These are phyloP conservation scores for Saturnispora hagleri DNA, from an alignment of 805 yeast genomes.

Conservation along the genomic window DNA sequence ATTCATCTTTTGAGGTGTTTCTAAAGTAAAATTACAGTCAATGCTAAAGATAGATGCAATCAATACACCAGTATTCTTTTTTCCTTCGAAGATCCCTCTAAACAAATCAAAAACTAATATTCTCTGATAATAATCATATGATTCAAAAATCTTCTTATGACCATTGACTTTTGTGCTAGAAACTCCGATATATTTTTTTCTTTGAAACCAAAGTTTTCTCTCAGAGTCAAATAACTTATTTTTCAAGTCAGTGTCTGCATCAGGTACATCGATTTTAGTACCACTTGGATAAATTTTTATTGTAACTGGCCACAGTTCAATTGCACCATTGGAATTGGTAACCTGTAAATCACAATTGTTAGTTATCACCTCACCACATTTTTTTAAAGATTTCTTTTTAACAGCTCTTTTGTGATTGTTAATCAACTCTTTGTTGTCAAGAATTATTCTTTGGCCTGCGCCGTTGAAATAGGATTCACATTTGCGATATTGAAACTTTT, in stretches of 20 bases:
- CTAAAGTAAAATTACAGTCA: slow-evolving; percentile 2
- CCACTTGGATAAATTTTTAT: slow-evolving; percentile 13
- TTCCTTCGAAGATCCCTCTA: slow-evolving; percentile 8
- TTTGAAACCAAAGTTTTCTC: slow-evolving; percentile 7
- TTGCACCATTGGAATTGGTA: background rate
- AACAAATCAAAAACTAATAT: slow-evolving; percentile 10
- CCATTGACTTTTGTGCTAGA: background rate
- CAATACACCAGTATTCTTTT: slow-evolving; percentile 3
- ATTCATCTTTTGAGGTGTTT: slow-evolving; percentile 2
- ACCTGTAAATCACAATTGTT: background rate
- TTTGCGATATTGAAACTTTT: background rate
- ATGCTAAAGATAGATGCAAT: slow-evolving; percentile 5
- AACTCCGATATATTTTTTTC: slow-evolving; percentile 1
- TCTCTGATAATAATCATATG: slow-evolving; percentile 7
- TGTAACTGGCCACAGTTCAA: slow-evolving; percentile 7
- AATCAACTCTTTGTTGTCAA: slow-evolving; percentile 2
- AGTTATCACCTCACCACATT: slow-evolving; percentile 1
- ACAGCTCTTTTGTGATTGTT: background rate
- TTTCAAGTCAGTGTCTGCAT: background rate
- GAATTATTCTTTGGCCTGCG: background rate
- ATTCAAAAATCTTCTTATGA: background rate
- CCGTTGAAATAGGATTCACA: background rate
- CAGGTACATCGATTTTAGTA: slow-evolving; percentile 2
- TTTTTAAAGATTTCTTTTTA: slow-evolving; percentile 1
- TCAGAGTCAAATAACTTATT: slow-evolving; percentile 7